Evolutionary conservation across 2,329 filamentous ascomycete genomes (phyloP), one percentile per base, ranked within the genome.

Genomic region (Rhynchosporium secalis): DNA sequence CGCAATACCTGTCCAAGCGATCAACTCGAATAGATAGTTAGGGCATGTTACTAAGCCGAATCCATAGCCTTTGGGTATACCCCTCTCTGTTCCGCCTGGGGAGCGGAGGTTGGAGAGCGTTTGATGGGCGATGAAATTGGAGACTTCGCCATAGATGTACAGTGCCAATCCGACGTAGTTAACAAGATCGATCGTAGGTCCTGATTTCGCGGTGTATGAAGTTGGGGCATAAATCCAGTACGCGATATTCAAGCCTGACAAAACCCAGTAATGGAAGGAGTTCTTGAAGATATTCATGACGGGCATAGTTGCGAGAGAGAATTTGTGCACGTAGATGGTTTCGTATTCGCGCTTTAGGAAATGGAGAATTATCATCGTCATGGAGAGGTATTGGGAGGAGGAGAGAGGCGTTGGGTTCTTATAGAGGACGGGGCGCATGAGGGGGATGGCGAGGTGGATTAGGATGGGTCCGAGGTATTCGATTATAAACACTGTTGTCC

Each of bases 261-360:
- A 77, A 40, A 88, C 72, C 95, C 95, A 99, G 85, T 99, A 99
- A 81, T 97, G 94, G 69, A 84, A 85, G 68, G 88, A 92, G 83
- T 99, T 99, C 78, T 94, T 95, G 84, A 97, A 89, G 74, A 99
- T 91, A 81, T 96, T 96, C 73, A 78, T 79, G 62, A 85, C 83
- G 20, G 95, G 95, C 95, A 99, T 99, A 55, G 95, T 99, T 72
- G 90, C 91, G 65, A 89, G 86, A 61, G 92, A 94, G 82, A 99
- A 99, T 75, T 91, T 92, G 82, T 99, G 95, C 65, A 99, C 85
- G 75, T 95, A 96, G 65, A 96, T 74, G 0, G 95, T 98, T 80
- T 99, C 95, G 68, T 91, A 83, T 80, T 99, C 95, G 73, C 95
- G 92, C 84, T 99, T 99, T 75, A 91, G 69, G 77, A 97, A 99